Percentiles rank a stretch among this genome's conserved stretches.
Conservation (phyloP, 176 grass and related monocot species). For the Bromus sterilis region DNA sequence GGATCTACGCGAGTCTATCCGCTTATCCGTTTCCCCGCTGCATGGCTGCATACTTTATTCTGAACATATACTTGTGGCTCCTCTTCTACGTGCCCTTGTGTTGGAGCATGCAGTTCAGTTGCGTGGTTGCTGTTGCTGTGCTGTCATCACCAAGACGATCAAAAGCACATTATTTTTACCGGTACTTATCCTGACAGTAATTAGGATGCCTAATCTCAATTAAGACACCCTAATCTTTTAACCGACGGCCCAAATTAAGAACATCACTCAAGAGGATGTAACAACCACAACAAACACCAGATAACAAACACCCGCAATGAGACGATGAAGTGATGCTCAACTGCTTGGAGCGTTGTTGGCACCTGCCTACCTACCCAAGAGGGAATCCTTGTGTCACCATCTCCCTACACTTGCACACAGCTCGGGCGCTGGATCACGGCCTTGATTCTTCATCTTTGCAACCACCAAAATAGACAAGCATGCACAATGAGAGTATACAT, state of each 20-base stretch:
- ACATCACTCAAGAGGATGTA: background rate
- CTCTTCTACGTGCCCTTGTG: too few relatives aligned
- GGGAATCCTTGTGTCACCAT: constrained; percentile 9
- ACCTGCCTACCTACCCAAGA: constrained; percentile 6
- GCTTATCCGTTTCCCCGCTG: too few relatives aligned
- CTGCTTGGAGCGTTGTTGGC: constrained; percentile 11
- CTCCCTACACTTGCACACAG: background rate
- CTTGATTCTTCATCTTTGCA: background rate
- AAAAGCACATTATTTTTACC: too few relatives aligned
- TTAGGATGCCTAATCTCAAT: background rate
- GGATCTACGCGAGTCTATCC: too few relatives aligned
- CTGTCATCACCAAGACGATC: background rate
- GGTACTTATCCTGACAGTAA: too few relatives aligned
- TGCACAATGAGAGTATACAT: background rate
- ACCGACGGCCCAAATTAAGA: background rate
- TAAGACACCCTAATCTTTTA: background rate
- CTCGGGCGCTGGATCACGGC: background rate
- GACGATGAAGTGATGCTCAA: constrained; percentile 2
- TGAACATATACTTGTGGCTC: too few relatives aligned
- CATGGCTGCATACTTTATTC: too few relatives aligned
- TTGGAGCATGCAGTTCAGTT: background rate
- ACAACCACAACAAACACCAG: constrained; percentile 25
- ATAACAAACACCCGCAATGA: constrained; percentile 16
- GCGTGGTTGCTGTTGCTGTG: background rate
- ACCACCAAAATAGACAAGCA: background rate